Conservation (phyloP, 148 eudicot species). For the Dianthus caryophyllus region DNA sequence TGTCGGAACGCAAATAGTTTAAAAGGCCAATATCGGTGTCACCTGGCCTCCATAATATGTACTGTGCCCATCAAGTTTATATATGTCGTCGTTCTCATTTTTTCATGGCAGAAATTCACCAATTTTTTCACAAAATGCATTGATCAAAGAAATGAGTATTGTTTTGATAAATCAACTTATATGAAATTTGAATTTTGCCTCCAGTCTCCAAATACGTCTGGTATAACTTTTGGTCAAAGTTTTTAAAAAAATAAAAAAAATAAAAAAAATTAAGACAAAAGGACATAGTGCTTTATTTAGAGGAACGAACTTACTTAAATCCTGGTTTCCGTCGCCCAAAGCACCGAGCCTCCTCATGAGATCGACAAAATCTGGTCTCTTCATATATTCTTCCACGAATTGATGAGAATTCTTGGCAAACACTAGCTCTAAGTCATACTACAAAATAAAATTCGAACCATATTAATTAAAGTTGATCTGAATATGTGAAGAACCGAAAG, state of each 20-base stretch:
- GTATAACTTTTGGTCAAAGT: too few relatives aligned
- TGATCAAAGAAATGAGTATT: too few relatives aligned
- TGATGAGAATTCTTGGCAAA: constrained; percentile 81
- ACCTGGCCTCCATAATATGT: not conserved
- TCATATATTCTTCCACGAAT: constrained; percentile 88
- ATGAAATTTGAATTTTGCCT: too few relatives aligned
- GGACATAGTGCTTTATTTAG: not conserved
- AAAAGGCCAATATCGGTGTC: not conserved
- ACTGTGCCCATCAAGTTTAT: not conserved
- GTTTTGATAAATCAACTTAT: too few relatives aligned
- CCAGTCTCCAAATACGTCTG: too few relatives aligned
- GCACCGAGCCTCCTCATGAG: constrained; percentile 97
- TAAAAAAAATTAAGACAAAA: too few relatives aligned
- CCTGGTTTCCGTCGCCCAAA: constrained; percentile 84
- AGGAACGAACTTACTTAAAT: constrained; percentile 51
- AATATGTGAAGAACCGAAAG: not conserved
- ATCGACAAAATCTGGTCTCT: constrained; percentile 71
- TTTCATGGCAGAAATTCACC: too few relatives aligned
- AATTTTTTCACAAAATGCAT: too few relatives aligned
- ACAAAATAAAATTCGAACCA: constrained; percentile 26
- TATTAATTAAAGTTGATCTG: not conserved
- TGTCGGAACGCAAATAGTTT: too few relatives aligned
- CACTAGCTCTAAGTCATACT: constrained; percentile 89
- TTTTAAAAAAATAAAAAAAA: too few relatives aligned
- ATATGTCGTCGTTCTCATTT: too few relatives aligned